A percentile compares a stretch with the other conserved stretches of the same genome.
Conservation (phyloP, 208 protist genomes). For the Leishmania amazonensis region DNA sequence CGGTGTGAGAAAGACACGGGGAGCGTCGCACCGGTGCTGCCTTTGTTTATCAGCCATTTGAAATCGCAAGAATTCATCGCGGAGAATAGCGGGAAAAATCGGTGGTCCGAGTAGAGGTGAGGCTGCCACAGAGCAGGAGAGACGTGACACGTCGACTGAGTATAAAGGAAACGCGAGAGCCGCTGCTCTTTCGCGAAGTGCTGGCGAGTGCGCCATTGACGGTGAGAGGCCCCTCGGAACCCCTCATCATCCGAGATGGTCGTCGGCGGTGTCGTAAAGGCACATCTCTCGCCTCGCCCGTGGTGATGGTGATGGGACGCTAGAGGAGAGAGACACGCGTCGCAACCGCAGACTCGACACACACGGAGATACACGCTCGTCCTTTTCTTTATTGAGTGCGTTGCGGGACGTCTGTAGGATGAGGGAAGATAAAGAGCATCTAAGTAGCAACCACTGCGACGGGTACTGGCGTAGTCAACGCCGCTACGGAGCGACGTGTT, state of each 20-base stretch:
- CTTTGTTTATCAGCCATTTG: not conserved
- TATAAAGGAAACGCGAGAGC: not conserved
- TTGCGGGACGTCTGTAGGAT: not conserved
- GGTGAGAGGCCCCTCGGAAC: no score
- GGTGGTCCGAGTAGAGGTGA: not conserved
- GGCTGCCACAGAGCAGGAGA: not conserved
- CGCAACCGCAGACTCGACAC: not conserved
- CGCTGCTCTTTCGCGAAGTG: not conserved
- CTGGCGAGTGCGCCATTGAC: not conserved
- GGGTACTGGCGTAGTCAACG: not conserved
- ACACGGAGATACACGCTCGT: not conserved
- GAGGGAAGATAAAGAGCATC: not conserved
- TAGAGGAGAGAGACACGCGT: not conserved
- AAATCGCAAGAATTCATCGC: not conserved
- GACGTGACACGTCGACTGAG: not conserved
- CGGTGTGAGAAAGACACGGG: not conserved
- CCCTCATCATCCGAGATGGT: not conserved
- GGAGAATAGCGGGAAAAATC: not conserved
- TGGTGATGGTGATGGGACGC: not conserved
- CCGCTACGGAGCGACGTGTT: not conserved
- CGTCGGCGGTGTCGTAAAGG: not conserved
- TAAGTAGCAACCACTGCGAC: not conserved
- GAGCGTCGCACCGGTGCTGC: not conserved
- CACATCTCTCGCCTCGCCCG: not conserved
- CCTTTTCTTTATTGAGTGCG: not conserved